Evolutionary conservation across 2,329 filamentous ascomycete genomes (phyloP).

Genomic region (Beauveria rudraprayagi): DNA sequence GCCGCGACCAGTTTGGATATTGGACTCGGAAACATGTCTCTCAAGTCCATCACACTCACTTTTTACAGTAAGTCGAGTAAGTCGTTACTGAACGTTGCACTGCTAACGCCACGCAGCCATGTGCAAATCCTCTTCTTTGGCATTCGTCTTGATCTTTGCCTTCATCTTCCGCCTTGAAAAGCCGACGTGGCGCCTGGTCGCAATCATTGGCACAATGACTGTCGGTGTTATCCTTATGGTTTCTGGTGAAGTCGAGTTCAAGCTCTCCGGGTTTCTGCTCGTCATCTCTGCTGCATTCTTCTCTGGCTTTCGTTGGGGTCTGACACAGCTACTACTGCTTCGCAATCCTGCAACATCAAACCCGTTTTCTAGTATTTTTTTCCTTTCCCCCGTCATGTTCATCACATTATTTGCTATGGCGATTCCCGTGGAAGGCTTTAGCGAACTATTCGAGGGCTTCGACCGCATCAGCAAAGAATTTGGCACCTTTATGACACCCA

Average conservation of each 20-base stretch:
- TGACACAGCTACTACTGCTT: constrained; percentile 93
- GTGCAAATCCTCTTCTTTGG: constrained; percentile 96
- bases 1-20: constrained; percentile 91
- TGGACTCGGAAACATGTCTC: constrained; percentile 87
- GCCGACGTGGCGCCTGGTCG: constrained; percentile 75
- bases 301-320: constrained; percentile 92
- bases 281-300: constrained; percentile 93
- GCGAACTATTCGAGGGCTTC: constrained; percentile 59
- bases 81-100: constrained; percentile 5
- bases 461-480: constrained; percentile 55
- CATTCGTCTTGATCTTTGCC: constrained; percentile 91
- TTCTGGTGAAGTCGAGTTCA: constrained; percentile 85
- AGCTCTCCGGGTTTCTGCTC: constrained; percentile 76
- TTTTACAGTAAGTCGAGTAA: constrained; percentile 66
- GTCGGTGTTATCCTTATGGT: constrained; percentile 96
- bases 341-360: constrained; percentile 93
- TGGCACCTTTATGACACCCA: constrained; percentile 57
- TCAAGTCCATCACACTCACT: constrained; percentile 92
- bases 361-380: constrained; percentile 94
- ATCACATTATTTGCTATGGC: constrained; percentile 70
- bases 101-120: constrained; percentile 52
- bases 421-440: constrained; percentile 75
- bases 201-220: constrained; percentile 89
- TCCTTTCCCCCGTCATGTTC: constrained; percentile 97
- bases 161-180: constrained; percentile 88